Conservation (phyloP, 2,329 filamentous ascomycete genomes). For the Sclerotinia sclerotiorum region DNA sequence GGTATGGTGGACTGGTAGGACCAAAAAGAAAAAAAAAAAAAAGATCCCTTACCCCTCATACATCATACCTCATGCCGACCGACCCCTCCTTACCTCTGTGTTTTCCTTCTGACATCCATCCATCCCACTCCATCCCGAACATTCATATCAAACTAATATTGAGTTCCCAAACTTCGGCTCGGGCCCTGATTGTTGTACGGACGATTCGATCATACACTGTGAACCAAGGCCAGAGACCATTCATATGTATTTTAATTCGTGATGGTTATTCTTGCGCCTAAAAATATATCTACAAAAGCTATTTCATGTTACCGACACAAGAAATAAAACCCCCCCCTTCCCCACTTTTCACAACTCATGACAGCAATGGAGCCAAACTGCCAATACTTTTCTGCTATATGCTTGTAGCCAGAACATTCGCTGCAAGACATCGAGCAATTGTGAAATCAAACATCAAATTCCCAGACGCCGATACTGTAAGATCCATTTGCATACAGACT, state of each 20-base stretch:
- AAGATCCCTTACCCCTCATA: too few species aligned
- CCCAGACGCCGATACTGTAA: constrained; percentile 23
- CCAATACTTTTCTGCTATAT: constrained; percentile 21
- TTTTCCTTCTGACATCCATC: not conserved
- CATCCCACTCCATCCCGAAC: not conserved
- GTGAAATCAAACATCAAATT: constrained; percentile 8
- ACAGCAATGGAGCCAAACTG: constrained; percentile 22
- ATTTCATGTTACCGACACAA: constrained; percentile 18
- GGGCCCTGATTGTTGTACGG: not conserved
- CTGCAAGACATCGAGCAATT: constrained; percentile 15
- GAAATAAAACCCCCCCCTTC: constrained; percentile 8
- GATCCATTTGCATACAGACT: constrained; percentile 22
- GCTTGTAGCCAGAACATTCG: constrained; percentile 22
- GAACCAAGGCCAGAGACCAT: not conserved
- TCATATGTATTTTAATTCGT: constrained; percentile 9
- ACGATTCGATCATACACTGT: not conserved
- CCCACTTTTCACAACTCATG: constrained; percentile 15
- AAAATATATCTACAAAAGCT: constrained; percentile 22
- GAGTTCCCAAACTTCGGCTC: not conserved
- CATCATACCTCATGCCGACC: too few species aligned
- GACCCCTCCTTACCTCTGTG: not conserved
- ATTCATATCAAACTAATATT: not conserved
- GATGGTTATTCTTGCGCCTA: constrained; percentile 13
- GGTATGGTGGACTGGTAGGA: not conserved
- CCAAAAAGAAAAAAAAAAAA: not conserved